Evolutionary conservation across 2,329 filamentous ascomycete genomes (phyloP).

Genomic region (Paracorniculantispora psalliotae): DNA sequence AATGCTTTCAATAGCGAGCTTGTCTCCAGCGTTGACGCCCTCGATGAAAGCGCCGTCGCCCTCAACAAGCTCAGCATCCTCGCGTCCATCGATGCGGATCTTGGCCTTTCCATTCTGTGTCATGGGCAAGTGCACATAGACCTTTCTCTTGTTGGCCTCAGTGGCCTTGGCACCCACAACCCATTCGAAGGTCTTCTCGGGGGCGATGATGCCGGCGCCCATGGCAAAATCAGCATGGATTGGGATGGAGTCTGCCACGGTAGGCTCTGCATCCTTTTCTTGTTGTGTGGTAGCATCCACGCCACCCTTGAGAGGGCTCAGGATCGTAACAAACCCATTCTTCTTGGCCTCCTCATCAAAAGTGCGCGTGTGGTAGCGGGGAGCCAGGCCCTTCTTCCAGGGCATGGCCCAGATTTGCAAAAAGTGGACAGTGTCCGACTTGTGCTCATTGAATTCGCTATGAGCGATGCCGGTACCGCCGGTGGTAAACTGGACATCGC

Average conservation of each 20-base stretch:
- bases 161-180: constrained; percentile 58
- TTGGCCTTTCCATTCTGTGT: constrained; percentile 69
- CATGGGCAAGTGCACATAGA: constrained; percentile 79
- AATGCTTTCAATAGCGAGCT: constrained; percentile 60
- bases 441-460: constrained; percentile 75
- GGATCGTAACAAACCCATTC: constrained; percentile 65
- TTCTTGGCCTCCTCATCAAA: constrained; percentile 71
- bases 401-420: constrained; percentile 85
- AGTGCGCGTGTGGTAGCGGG: constrained; percentile 69
- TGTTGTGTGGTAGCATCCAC: constrained; percentile 54
- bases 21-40: constrained; percentile 58
- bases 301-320: constrained; percentile 69
- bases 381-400: constrained; percentile 66
- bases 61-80: constrained; percentile 61
- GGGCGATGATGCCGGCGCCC: constrained; percentile 68
- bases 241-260: constrained; percentile 64
- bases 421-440: constrained; percentile 69
- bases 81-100: constrained; percentile 61
- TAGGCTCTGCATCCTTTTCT: constrained; percentile 59
- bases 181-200: constrained; percentile 64
- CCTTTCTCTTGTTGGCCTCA: constrained; percentile 56
- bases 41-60: constrained; percentile 79
- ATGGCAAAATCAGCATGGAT: constrained; percentile 82
- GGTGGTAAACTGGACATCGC: constrained; percentile 86
- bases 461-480: constrained; percentile 79